Percentiles rank a stretch among this genome's conserved stretches.
phyloP scores from a whole-genome alignment of 176 grass and related monocot species.

The Bonia amplexicaulis region DNA sequence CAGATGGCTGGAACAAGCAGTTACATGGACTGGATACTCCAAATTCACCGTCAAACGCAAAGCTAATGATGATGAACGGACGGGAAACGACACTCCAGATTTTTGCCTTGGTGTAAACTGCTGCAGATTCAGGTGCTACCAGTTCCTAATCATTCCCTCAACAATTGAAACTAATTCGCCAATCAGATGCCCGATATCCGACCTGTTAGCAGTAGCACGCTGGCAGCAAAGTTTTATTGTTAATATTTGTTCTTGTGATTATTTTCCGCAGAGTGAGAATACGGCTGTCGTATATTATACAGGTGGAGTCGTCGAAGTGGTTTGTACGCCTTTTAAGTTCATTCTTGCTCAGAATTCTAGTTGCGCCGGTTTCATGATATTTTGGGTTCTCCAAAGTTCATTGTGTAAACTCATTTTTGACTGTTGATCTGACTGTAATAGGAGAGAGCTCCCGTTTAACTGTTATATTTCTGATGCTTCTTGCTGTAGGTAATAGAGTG shows the following conservation, averaged over 20 bases:
- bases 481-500: not conserved
- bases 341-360: not conserved
- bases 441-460: not conserved
- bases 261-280: conserved; percentile 29
- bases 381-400: conserved; percentile 13
- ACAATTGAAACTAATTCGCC: not conserved
- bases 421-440: not conserved
- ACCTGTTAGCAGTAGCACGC: not conserved
- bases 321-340: not conserved
- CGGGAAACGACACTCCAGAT: not conserved
- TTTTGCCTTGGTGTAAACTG: conserved; percentile 31
- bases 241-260: conserved; percentile 55
- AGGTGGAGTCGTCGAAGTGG: conserved; percentile 1
- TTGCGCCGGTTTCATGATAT: not conserved
- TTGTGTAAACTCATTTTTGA: conserved; percentile 36
- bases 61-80: conserved; percentile 33
- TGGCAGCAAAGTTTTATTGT: conserved; percentile 33
- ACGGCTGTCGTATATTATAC: conserved; percentile 35
- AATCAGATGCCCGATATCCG: not conserved
- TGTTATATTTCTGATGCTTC: not conserved
- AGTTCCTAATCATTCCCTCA: not conserved
- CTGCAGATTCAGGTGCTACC: conserved; percentile 22
- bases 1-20: conserved; percentile 67
- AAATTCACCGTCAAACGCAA: conserved; percentile 82
- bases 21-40: conserved; percentile 88